Evolutionary conservation across 257 asterid genomes (phyloP).

Genomic region (Solanum appendiculatum): DNA sequence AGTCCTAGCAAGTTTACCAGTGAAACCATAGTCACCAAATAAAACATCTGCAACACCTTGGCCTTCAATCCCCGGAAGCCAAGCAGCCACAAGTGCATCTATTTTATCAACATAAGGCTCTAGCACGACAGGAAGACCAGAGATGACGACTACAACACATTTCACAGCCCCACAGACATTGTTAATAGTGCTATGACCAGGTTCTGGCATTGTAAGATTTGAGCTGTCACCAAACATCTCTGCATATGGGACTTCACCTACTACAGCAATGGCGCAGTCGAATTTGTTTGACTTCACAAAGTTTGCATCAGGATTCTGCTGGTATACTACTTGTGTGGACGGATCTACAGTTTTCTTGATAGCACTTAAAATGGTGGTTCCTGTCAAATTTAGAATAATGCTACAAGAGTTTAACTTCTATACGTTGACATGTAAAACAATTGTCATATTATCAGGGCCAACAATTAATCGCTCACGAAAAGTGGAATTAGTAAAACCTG

Average conservation of each 20-base stretch:
- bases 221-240: slow-evolving; percentile 5
- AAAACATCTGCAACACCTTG: background rate
- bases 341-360: slow-evolving; percentile 9
- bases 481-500: background rate
- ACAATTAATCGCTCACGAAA: too few relatives aligned
- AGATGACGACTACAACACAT: background rate
- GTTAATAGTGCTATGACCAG: slow-evolving; percentile 1
- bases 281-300: slow-evolving; percentile 1
- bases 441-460: background rate
- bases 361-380: slow-evolving; percentile 8
- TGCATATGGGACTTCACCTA: slow-evolving; percentile 5
- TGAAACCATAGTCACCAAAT: background rate
- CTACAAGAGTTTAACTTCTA: background rate
- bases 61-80: slow-evolving; percentile 10
- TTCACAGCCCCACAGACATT: background rate
- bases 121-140: background rate
- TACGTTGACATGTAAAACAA: background rate
- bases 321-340: slow-evolving; percentile 4
- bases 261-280: slow-evolving; percentile 5
- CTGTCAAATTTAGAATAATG: background rate
- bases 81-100: background rate
- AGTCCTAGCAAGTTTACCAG: background rate
- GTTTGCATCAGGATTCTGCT: background rate
- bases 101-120: background rate
- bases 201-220: slow-evolving; percentile 6